Evolutionary conservation across 768 basidiomycete genomes (phyloP).

Genomic region (Leccinum incarnatum): DNA sequence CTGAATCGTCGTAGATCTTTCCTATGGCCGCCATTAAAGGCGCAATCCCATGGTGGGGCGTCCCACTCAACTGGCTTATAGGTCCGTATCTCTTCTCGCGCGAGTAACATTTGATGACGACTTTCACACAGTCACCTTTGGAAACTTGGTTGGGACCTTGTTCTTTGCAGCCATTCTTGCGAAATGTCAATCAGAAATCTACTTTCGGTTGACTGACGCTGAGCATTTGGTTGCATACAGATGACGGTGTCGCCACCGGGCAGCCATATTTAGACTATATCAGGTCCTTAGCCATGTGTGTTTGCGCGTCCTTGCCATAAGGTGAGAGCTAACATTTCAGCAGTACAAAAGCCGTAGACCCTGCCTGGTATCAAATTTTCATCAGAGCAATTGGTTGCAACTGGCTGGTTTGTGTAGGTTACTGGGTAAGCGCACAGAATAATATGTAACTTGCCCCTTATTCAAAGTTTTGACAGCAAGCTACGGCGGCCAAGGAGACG

Average conservation of each 20-base stretch:
- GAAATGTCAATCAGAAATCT: constrained; percentile 45
- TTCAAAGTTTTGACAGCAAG: constrained; percentile 48
- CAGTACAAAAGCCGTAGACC: constrained; percentile 62
- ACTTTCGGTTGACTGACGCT: neutral
- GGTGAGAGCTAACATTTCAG: constrained; percentile 3
- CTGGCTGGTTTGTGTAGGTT: constrained; percentile 69
- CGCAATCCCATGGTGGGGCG: constrained; percentile 66
- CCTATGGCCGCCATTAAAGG: constrained; percentile 68
- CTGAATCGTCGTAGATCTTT: constrained; percentile 44
- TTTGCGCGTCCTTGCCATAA: neutral
- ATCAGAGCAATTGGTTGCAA: constrained; percentile 76
- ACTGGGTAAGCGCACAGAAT: constrained; percentile 54
- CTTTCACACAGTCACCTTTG: constrained; percentile 53
- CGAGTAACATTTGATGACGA: neutral
- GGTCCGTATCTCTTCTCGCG: constrained; percentile 37
- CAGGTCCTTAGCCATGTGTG: constrained; percentile 55
- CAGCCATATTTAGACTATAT: constrained; percentile 59
- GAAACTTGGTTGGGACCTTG: constrained; percentile 65
- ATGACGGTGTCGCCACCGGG: constrained; percentile 54
- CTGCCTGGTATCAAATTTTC: constrained; percentile 71
- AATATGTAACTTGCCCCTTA: neutral
- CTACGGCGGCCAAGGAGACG: constrained; percentile 62
- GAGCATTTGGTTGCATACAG: constrained; percentile 33
- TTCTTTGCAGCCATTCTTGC: constrained; percentile 71
- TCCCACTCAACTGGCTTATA: constrained; percentile 66